Evolutionary conservation across 139 green algal genomes (phyloP).

Genomic region (Volvox africanus): DNA sequence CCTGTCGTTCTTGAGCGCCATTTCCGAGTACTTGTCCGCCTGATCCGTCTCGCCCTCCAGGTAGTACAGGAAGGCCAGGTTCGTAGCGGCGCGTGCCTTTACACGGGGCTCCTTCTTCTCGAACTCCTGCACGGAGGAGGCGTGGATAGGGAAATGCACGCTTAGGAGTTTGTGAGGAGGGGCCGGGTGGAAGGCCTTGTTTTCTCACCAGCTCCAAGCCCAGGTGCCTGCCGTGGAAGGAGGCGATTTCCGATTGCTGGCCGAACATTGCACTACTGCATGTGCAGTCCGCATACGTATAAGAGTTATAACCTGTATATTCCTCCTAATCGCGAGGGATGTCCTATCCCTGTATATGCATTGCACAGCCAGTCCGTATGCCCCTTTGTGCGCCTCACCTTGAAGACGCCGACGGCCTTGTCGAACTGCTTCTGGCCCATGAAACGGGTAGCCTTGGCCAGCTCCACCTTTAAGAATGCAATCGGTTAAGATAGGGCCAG

Average conservation of each 20-base stretch:
- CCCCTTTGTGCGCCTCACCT: slow-evolving; percentile 52
- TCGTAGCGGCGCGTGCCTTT: slow-evolving; percentile 83
- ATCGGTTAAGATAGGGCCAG: too few species aligned
- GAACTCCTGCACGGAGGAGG: slow-evolving; percentile 72
- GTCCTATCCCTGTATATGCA: background rate
- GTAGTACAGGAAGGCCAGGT: slow-evolving; percentile 85
- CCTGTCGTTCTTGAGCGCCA: slow-evolving; percentile 79
- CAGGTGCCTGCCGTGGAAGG: background rate
- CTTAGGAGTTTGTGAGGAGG: too few species aligned
- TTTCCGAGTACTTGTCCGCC: slow-evolving; percentile 77
- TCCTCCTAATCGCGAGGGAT: background rate
- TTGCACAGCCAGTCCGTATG: too few species aligned
- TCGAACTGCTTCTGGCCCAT: slow-evolving; percentile 78
- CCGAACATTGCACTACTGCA: too few species aligned
- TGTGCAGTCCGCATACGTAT: too few species aligned
- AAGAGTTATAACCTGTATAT: too few species aligned
- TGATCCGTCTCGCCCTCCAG: slow-evolving; percentile 77
- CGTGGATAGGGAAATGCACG: too few species aligned
- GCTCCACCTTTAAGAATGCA: slow-evolving; percentile 65
- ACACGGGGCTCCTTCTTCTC: slow-evolving; percentile 81
- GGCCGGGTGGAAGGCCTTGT: background rate
- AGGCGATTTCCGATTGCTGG: too few species aligned
- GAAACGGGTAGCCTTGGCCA: slow-evolving; percentile 80
- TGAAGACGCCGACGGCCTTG: slow-evolving; percentile 77
- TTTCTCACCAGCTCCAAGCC: background rate